These are phyloP conservation scores for Shiraia sp. DNA, from an alignment of 2,329 filamentous ascomycete species.

Conservation along the genomic window DNA sequence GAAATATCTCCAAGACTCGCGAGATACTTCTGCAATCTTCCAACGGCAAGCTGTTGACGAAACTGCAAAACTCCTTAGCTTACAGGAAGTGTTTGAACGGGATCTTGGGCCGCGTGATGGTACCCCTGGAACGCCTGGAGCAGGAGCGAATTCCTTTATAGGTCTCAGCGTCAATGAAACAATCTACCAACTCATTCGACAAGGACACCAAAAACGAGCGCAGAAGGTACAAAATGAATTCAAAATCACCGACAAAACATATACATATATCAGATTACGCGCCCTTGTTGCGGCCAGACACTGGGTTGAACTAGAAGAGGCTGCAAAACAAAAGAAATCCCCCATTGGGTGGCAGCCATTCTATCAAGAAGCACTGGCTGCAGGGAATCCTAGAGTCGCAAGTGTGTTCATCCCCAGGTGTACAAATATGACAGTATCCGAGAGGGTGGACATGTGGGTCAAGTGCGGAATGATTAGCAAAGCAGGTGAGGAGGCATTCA, in stretches of 20 bases:
- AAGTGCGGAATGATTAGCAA: conserved; percentile 89
- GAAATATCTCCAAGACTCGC: conserved; percentile 81
- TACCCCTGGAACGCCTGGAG: conserved; percentile 10
- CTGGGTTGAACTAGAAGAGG: conserved; percentile 90
- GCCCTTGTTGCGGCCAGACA: conserved; percentile 88
- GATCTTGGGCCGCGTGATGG: conserved; percentile 68
- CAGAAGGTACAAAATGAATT: conserved; percentile 91
- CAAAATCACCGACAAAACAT: conserved; percentile 86
- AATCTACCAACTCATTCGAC: conserved; percentile 81
- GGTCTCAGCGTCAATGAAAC: conserved; percentile 91
- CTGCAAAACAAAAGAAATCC: conserved; percentile 75
- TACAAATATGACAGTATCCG: conserved; percentile 67
- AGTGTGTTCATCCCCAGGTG: conserved; percentile 87
- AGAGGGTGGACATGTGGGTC: conserved; percentile 88
- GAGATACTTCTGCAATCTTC: conserved; percentile 70
- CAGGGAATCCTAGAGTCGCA: conserved; percentile 87
- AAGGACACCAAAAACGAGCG: conserved; percentile 81
- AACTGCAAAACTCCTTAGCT: conserved; percentile 74
- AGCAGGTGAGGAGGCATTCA: conserved; percentile 89
- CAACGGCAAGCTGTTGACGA: conserved; percentile 80
- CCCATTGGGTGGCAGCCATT: conserved; percentile 99
- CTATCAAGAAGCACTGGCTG: conserved; percentile 84
- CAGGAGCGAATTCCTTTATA: conserved; percentile 63
- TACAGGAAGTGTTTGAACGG: conserved; percentile 84
- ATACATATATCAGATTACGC: conserved; percentile 83